phyloP scores from a whole-genome alignment of 2,329 filamentous ascomycete genomes.

The Penicillium polonicum region DNA sequence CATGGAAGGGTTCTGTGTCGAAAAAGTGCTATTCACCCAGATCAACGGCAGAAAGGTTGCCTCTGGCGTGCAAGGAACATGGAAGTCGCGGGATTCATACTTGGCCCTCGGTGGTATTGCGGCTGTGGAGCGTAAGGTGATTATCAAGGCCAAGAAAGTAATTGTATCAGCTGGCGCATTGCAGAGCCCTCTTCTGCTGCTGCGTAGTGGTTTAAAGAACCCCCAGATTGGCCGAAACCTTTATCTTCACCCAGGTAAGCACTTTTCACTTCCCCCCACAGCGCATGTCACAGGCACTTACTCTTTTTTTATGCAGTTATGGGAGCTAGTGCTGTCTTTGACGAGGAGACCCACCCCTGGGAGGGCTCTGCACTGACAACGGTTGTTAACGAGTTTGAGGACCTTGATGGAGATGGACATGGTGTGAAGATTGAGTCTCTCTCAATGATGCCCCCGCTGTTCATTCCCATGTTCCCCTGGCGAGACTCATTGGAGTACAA shows the following conservation, averaged over 20 bases:
- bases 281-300: neutral
- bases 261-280: slow-evolving; percentile 34
- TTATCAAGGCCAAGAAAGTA: slow-evolving; percentile 76
- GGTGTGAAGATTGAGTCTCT: slow-evolving; percentile 78
- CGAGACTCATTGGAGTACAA: slow-evolving; percentile 69
- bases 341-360: slow-evolving; percentile 69
- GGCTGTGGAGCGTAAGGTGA: slow-evolving; percentile 59
- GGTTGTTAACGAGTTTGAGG: slow-evolving; percentile 73
- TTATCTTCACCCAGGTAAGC: slow-evolving; percentile 72
- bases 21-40: slow-evolving; percentile 66
- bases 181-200: slow-evolving; percentile 72
- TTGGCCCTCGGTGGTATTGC: slow-evolving; percentile 56
- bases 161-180: slow-evolving; percentile 75
- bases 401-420: slow-evolving; percentile 76
- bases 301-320: slow-evolving; percentile 28
- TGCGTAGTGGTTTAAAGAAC: slow-evolving; percentile 78
- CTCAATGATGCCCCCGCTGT: slow-evolving; percentile 69
- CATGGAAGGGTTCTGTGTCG: slow-evolving; percentile 75
- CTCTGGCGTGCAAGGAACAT: slow-evolving; percentile 69
- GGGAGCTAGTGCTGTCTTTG: slow-evolving; percentile 58
- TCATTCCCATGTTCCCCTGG: slow-evolving; percentile 66
- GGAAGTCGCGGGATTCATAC: slow-evolving; percentile 68
- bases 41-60: slow-evolving; percentile 56
- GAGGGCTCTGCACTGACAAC: slow-evolving; percentile 77
- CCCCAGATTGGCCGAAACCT: slow-evolving; percentile 78